Percentiles rank a stretch among this genome's conserved stretches.
These are phyloP conservation scores for Meyerozyma guilliermondii DNA, from an alignment of 1,139 yeast species.

Conservation along the genomic window DNA sequence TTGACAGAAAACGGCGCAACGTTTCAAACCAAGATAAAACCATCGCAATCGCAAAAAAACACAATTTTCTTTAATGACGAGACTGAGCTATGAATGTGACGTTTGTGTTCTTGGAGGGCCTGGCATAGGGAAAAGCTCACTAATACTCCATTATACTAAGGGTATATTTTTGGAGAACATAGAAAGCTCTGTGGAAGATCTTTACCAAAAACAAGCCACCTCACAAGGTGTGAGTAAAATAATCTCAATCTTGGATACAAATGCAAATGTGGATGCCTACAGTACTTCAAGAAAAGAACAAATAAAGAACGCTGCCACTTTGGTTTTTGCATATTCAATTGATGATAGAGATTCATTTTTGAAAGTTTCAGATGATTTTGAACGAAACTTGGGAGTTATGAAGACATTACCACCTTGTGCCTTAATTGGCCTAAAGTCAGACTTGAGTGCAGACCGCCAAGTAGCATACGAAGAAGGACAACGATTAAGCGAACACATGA, in stretches of 20 bases:
- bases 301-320: conserved; percentile 24
- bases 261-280: conserved; percentile 20
- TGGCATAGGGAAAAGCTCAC: conserved; percentile 27
- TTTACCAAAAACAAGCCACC: conserved; percentile 12
- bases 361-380: conserved; percentile 23
- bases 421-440: conserved; percentile 31
- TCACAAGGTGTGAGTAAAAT: neutral
- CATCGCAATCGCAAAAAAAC: neutral
- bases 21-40: neutral
- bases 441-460: conserved; percentile 20
- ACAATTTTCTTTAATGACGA: conserved; percentile 8
- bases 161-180: conserved; percentile 15
- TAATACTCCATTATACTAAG: conserved; percentile 23
- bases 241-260: conserved; percentile 10
- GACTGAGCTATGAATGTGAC: conserved; percentile 24
- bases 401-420: conserved; percentile 24
- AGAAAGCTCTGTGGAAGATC: conserved; percentile 24
- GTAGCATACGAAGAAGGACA: conserved; percentile 26
- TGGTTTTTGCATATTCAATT: conserved; percentile 30
- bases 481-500: conserved; percentile 20
- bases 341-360: conserved; percentile 22
- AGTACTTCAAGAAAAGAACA: conserved; percentile 23
- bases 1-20: neutral
- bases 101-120: conserved; percentile 29
- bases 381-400: conserved; percentile 16